Evolutionary conservation across 192 early-diverging fungal genomes (phyloP), one percentile per base, ranked within the genome.

Genomic region (Linnemannia hyalina): DNA sequence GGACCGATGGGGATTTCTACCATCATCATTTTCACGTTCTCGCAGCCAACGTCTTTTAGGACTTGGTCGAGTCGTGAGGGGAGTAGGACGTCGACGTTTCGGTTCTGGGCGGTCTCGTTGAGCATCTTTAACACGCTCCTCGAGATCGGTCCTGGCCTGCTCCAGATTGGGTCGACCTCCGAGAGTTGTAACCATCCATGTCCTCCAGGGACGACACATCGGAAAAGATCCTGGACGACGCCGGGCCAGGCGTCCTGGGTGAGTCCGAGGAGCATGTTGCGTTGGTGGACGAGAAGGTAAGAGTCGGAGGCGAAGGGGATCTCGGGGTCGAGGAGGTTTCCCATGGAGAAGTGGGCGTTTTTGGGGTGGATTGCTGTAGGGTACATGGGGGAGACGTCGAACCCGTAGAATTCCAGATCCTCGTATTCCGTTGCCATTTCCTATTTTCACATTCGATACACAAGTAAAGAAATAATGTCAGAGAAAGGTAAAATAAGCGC

Each of bases 341-440:
- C 78, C 77, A 84, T 77, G 0, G 74, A 69, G 40, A 88, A 88
- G 29, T 88, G 76, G 13, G 82, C 79, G n/a, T 88, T 88, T 40
- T 74, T 85, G 46, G 88, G 88, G 38, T 88, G 82, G 68, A 88
- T 88, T 0, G 82, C 88, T 15, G 88, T 79, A 7, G 88, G 88
- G 68, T 85, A 88, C 77, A 88, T 82, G 5, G 88, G 69, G 1
- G 79, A 81, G 35, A 84, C 46, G 47, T 88, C 88, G 20, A 88
- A 81, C 0, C 88, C 88, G 68, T 79, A 82, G 57, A 88, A 88
- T 0, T 85, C 82, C 1, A 83, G 60, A 23, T 81, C 69, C 29
- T 82, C 79, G 68, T 78, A 76, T 40, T 84, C 82, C 40, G 88
- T 85, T 6, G 88, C 88, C 88, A 88, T 84, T 80, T 88, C 88